A percentile compares a stretch with the other conserved stretches of the same genome.
These are phyloP conservation scores for Fagus crenata DNA, from an alignment of 306 rosid genomes.

Conservation along the genomic window DNA sequence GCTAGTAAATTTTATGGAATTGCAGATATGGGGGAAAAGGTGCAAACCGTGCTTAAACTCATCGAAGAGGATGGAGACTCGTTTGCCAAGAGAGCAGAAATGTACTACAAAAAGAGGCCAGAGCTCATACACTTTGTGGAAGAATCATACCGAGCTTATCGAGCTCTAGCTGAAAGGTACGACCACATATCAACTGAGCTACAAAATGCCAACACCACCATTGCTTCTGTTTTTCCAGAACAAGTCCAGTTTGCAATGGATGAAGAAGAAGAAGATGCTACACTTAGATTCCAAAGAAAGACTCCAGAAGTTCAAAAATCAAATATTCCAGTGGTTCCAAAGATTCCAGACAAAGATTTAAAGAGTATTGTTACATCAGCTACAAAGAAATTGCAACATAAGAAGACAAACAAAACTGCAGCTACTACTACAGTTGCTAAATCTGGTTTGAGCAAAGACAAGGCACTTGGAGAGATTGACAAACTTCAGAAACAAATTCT, in stretches of 20 bases:
- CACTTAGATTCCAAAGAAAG: conserved; percentile 44
- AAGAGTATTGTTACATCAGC: conserved; percentile 47
- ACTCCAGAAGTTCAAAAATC: conserved; percentile 38
- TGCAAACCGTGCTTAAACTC: conserved; percentile 51
- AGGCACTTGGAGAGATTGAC: conserved; percentile 71
- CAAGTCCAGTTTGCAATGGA: conserved; percentile 83
- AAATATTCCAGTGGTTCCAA: conserved; percentile 60
- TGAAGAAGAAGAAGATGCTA: conserved; percentile 68
- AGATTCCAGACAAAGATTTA: conserved; percentile 60
- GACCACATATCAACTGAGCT: conserved; percentile 94
- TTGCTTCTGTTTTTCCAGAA: conserved; percentile 87
- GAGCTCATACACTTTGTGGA: conserved; percentile 83
- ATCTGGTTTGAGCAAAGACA: conserved; percentile 76
- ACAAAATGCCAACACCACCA: conserved; percentile 93
- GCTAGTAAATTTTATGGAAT: conserved; percentile 19
- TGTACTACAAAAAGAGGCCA: conserved; percentile 94
- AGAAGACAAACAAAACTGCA: conserved; percentile 26
- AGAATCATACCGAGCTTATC: conserved; percentile 76
- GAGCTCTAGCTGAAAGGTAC: conserved; percentile 89
- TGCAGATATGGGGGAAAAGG: conserved; percentile 96
- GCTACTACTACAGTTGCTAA: conserved; percentile 33
- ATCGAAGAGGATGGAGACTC: conserved; percentile 92
- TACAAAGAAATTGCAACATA: conserved; percentile 44
- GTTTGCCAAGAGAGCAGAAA: conserved; percentile 93
- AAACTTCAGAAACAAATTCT: conserved; percentile 79